Base-by-base conservation (phyloP, 2,329 filamentous ascomycete genomes). In the Zymoseptoria pseudotritici region DNA sequence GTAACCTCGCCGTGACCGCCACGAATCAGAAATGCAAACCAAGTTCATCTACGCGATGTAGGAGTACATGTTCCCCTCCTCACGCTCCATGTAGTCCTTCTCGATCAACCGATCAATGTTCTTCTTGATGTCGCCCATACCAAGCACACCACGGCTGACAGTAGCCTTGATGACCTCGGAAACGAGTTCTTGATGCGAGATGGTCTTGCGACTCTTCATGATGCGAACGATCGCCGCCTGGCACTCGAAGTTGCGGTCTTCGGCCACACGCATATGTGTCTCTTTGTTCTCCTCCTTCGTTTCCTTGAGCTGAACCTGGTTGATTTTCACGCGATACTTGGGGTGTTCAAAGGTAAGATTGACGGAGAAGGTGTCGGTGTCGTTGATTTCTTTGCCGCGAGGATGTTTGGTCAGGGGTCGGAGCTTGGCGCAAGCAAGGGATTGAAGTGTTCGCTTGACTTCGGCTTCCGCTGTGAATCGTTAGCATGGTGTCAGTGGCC, bases 71-170 rank as follows among this genome's bases (percentile, higher is more conserved):
- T 85, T 85, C n/a, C 77, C 81, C 21, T 86, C 89, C 63, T 88
- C 86, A 54, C 91, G 82, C 74, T 96, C 91, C 69, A 96, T 85
- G 69, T 96, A 96, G 66, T 96, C 91, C 77, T 95, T 96, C 72
- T 96, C 91, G 57, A 96, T 93, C 65, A 96, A 79, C 86, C 90
- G 91, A 75, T 97, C 94, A 75, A 99, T 97, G 74, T 97, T 95
- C 78, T 88, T 87, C 84, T 99, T 99, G 66, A 99, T 97, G 64
- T 94, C 91, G 1, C 81, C 80, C 50, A 91, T 83, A 71, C 96
- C 92, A 61, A 99, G 80, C 19, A 90, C 90, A 13, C 94, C 95
- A 58, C 94, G 82, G 66, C 84, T 90, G 79, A 87, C 90, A 1
- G 93, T 99, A 71, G 93, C 86, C 68, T 87, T 89, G 71, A 99